Evolutionary conservation across 2,329 filamentous ascomycete species (phyloP).

Genomic region (Uncinocarpus reesii): DNA sequence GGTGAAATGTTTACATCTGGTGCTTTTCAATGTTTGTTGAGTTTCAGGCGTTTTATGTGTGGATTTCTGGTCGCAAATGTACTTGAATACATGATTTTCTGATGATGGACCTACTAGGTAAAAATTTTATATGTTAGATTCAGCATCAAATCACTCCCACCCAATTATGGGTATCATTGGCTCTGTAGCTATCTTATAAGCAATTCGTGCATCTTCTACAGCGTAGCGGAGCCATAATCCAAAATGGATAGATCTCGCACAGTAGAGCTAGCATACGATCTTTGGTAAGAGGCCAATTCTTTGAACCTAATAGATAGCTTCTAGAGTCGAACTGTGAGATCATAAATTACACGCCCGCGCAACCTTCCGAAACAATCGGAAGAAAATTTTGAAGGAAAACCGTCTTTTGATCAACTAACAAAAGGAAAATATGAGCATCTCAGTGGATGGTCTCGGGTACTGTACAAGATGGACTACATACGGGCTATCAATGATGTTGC

Average conservation of each 20-base stretch:
- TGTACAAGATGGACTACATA: constrained; percentile 15
- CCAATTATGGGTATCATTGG: background rate
- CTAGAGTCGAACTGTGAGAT: too few species aligned
- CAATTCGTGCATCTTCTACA: too few species aligned
- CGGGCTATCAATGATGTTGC: constrained; percentile 10
- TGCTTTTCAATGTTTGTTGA: constrained; percentile 22
- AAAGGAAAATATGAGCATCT: constrained; percentile 6
- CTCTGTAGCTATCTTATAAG: background rate
- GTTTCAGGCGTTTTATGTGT: constrained; percentile 32
- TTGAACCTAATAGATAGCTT: too few species aligned
- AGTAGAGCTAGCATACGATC: too few species aligned
- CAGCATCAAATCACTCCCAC: background rate
- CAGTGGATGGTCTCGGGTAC: constrained; percentile 14
- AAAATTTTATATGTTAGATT: constrained; percentile 5
- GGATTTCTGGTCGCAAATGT: constrained; percentile 24
- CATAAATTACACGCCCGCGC: too few species aligned
- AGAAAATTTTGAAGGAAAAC: background rate
- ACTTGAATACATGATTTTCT: constrained; percentile 8
- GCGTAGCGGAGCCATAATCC: too few species aligned
- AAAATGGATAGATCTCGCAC: too few species aligned
- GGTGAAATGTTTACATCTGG: constrained; percentile 24
- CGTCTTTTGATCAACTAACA: constrained; percentile 2
- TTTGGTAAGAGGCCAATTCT: too few species aligned
- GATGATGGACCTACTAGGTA: constrained; percentile 4
- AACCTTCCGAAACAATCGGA: background rate